Evolutionary conservation across 2,329 filamentous ascomycete genomes (phyloP).

Genomic region (Nothophoma quercina): DNA sequence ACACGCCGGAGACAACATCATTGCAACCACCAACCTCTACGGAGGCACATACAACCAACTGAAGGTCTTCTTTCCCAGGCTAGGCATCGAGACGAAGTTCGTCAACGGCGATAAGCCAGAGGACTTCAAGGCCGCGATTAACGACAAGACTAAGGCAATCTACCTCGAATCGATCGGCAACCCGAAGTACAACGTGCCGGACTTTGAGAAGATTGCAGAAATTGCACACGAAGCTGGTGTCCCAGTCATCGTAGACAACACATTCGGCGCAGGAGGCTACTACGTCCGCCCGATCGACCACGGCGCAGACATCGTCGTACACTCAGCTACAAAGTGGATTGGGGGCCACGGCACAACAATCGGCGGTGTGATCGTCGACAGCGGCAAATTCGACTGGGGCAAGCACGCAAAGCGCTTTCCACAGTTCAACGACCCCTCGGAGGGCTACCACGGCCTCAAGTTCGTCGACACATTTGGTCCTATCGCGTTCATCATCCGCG

Average conservation of each 20-base stretch:
- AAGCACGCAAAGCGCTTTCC: slow-evolving; percentile 85
- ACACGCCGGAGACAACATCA: slow-evolving; percentile 88
- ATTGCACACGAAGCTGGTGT: slow-evolving; percentile 73
- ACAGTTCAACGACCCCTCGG: slow-evolving; percentile 86
- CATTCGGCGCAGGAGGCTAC: slow-evolving; percentile 92
- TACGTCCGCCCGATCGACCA: slow-evolving; percentile 86
- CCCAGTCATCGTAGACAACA: slow-evolving; percentile 78
- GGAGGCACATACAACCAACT: slow-evolving; percentile 98
- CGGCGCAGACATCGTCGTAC: slow-evolving; percentile 91
- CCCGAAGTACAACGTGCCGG: slow-evolving; percentile 90
- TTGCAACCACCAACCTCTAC: slow-evolving; percentile 85
- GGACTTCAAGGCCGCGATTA: slow-evolving; percentile 82
- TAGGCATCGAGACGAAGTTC: slow-evolving; percentile 90
- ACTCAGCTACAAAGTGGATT: slow-evolving; percentile 97
- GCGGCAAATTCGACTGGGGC: slow-evolving; percentile 94
- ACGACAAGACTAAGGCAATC: slow-evolving; percentile 91
- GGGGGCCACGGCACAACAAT: slow-evolving; percentile 89
- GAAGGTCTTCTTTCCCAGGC: slow-evolving; percentile 86
- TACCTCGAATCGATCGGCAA: slow-evolving; percentile 91
- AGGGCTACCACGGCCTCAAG: slow-evolving; percentile 90
- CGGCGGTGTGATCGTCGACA: slow-evolving; percentile 83
- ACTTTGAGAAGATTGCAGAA: slow-evolving; percentile 86
- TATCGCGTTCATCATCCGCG: slow-evolving; percentile 82
- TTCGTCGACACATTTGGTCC: slow-evolving; percentile 93
- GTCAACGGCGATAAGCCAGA: slow-evolving; percentile 80